These are phyloP conservation scores for Exsudoporus frostii DNA, from an alignment of 768 basidiomycete genomes.

Conservation along the genomic window DNA sequence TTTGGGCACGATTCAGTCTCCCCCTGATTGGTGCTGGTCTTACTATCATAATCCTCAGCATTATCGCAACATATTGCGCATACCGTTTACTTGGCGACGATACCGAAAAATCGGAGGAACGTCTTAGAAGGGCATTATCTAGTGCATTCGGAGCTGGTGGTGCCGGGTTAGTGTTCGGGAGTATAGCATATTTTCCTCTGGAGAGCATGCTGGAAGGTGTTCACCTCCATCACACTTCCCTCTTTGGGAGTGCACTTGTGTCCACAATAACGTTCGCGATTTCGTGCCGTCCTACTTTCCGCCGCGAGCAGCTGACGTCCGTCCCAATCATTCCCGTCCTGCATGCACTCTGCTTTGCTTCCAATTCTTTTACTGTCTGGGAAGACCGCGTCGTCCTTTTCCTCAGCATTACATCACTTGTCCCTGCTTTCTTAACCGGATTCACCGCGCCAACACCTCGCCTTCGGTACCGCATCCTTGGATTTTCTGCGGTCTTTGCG, in stretches of 20 bases:
- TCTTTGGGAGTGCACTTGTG: conserved; percentile 48
- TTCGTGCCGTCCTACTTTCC: conserved; percentile 37
- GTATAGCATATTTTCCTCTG: conserved; percentile 33
- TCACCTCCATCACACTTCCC: conserved; percentile 45
- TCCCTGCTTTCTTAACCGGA: conserved; percentile 58
- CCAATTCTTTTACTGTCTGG: conserved; percentile 98
- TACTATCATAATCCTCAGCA: conserved; percentile 51
- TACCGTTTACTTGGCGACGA: conserved; percentile 47
- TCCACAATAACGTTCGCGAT: conserved; percentile 47
- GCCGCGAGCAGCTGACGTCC: conserved; percentile 25
- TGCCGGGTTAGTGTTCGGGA: conserved; percentile 36
- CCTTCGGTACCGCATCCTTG: conserved; percentile 73
- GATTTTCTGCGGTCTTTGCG: conserved; percentile 64
- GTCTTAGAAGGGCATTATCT: conserved; percentile 35
- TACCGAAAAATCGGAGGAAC: conserved; percentile 40
- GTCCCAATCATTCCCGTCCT: conserved; percentile 53
- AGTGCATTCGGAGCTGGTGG: conserved; percentile 34
- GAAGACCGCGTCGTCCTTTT: conserved; percentile 84
- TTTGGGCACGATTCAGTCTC: conserved; percentile 96
- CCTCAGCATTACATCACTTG: conserved; percentile 64
- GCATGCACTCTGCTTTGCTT: conserved; percentile 76
- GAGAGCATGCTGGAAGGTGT: conserved; percentile 42
- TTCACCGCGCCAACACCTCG: conserved; percentile 64
- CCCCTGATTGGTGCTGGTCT: conserved; percentile 75
- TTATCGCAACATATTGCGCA: conserved; percentile 52